Evolutionary conservation across 2,329 filamentous ascomycete genomes (phyloP), one percentile per base, ranked within the genome.

Genomic region (Uncinocarpus reesii): DNA sequence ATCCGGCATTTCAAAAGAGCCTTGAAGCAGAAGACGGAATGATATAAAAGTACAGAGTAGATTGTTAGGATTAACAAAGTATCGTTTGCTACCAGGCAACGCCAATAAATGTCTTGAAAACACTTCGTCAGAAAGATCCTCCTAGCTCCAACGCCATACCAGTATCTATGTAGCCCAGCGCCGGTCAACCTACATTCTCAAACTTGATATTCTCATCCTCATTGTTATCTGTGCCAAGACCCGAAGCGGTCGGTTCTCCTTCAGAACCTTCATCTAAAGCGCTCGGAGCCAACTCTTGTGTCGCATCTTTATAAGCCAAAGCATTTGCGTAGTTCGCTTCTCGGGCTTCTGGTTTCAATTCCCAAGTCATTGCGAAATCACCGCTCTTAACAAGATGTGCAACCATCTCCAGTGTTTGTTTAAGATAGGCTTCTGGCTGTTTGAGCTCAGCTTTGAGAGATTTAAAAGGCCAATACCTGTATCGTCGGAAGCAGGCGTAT

Each of bases 381-480:
- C 90, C 90, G 40, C 80, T 83, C 65, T 88, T 86, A 62, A 93
- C 82, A 52, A 95, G 70, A 16, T 84, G 79, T 0, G 87, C 90
- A 51, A 96, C 79, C 60, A 87, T 81, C 53, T 89, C 84, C 56
- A 98, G 70, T 0, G 82, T 83, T 62, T 92, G 80, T 47, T 90
- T 87, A 53, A 98, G 78, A 65, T 89, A 96, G n/a, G 84, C 81
- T 63, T 96, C 92, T 1, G 92, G 92, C 68, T 98, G 92, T 51
- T 82, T 78, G 32, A 93, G 78, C 52, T 77, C 72, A 43, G 80
- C 75, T 54, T 87, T 86, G 57, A 98, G 77, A 4, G 84, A 79
- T 61, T 86, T 89, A 74, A 96, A 85, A n/a, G 84, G 81, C 89
- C 90, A 98, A 67, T 92, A 96, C 58, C 83, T 81, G 73, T 84